phyloP scores from a whole-genome alignment of 768 basidiomycete genomes.

The Boletus edulis region DNA sequence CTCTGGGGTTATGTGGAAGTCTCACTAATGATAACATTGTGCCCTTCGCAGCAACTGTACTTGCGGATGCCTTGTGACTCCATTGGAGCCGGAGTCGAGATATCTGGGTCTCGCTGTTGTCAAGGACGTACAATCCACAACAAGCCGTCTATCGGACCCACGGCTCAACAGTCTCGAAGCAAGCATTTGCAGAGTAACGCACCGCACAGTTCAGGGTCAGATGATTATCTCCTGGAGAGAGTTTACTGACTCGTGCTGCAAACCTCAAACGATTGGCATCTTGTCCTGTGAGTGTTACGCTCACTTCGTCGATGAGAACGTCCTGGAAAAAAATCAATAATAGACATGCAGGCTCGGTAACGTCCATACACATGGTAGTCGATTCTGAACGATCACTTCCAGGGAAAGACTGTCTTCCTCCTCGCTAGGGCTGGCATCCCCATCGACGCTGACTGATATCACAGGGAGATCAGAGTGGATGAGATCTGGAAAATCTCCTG shows the following conservation, averaged over 20 bases:
- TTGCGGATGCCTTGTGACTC: constrained; percentile 40
- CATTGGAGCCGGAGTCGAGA: constrained; percentile 68
- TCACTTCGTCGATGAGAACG: constrained; percentile 60
- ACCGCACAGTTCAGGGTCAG: constrained; percentile 73
- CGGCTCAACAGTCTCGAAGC: not conserved
- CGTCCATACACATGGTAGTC: constrained; percentile 69
- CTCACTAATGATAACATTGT: constrained; percentile 46
- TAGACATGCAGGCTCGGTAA: not conserved
- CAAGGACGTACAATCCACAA: constrained; percentile 65
- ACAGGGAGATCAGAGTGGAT: constrained; percentile 68
- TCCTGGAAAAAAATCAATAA: constrained; percentile 39
- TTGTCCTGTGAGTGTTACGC: constrained; percentile 56
- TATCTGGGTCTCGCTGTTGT: constrained; percentile 64
- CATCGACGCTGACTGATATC: constrained; percentile 49
- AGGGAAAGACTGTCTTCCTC: constrained; percentile 66
- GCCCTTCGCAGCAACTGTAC: constrained; percentile 21
- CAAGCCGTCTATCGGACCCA: constrained; percentile 49
- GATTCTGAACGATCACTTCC: constrained; percentile 59
- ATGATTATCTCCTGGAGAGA: constrained; percentile 58
- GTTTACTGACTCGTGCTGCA: constrained; percentile 34
- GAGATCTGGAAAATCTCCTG: constrained; percentile 48
- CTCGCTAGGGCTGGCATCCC: constrained; percentile 50
- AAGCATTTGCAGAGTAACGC: constrained; percentile 26
- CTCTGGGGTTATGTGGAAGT: constrained; percentile 60
- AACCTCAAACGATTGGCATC: constrained; percentile 65